A percentile compares a stretch with the other conserved stretches of the same genome.
These are phyloP conservation scores for Phytophthora brassicae DNA, from an alignment of 352 stramenopile species.

Conservation along the genomic window DNA sequence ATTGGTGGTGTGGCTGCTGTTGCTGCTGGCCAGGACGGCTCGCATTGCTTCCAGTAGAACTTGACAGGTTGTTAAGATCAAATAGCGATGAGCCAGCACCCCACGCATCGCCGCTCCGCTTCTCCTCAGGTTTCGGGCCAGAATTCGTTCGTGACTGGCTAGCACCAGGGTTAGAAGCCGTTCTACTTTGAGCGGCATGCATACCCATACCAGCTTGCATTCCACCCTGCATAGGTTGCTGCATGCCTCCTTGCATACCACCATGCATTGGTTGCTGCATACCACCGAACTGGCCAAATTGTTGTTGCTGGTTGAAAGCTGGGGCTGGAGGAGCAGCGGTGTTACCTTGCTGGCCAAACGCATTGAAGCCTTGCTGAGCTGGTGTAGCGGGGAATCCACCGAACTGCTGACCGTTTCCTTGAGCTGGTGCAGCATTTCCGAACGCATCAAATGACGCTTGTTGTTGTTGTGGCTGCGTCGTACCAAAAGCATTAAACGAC, in stretches of 20 bases:
- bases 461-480: conserved; percentile 38
- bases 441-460: conserved; percentile 69
- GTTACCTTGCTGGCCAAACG: conserved; percentile 46
- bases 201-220: conserved; percentile 35
- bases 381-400: conserved; percentile 40
- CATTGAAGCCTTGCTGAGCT: conserved; percentile 49
- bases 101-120: conserved; percentile 74
- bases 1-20: conserved; percentile 23
- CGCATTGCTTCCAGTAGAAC: conserved; percentile 26
- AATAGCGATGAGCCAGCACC: conserved; percentile 78
- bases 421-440: conserved; percentile 30
- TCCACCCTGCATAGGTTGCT: conserved; percentile 41
- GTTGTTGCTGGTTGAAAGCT: conserved; percentile 54
- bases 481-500: conserved; percentile 61
- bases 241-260: conserved; percentile 39
- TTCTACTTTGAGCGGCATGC: conserved; percentile 38
- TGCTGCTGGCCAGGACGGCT: conserved; percentile 37
- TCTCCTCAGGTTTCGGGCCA: conserved; percentile 39
- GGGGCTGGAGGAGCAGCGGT: conserved; percentile 32
- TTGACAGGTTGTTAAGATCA: conserved; percentile 73
- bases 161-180: conserved; percentile 44
- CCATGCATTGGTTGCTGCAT: conserved; percentile 44
- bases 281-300: conserved; percentile 48
- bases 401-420: conserved; percentile 42
- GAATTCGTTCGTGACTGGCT: conserved; percentile 32